A percentile compares a stretch with the other conserved stretches of the same genome.
These are phyloP conservation scores for Colletotrichum plurivorum DNA, from an alignment of 2,329 filamentous ascomycete genomes.

Conservation along the genomic window DNA sequence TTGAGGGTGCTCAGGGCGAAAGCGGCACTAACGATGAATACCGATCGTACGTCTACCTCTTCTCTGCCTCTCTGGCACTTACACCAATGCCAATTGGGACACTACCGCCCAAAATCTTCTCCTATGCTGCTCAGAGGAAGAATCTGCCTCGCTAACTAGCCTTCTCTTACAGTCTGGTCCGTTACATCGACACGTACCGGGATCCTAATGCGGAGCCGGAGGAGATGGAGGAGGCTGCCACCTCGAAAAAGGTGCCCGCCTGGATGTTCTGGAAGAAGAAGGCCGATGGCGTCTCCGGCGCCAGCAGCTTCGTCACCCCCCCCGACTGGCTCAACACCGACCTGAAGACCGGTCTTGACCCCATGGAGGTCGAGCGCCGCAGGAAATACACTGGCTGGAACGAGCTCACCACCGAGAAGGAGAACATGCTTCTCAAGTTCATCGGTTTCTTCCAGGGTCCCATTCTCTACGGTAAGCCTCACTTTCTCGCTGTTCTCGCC, in stretches of 20 bases:
- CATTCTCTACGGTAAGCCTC: conserved; percentile 80
- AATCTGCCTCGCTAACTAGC: not conserved
- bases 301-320: conserved; percentile 62
- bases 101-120: not conserved
- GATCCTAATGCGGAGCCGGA: conserved; percentile 49
- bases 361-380: conserved; percentile 72
- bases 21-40: conserved; percentile 37
- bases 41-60: conserved; percentile 37
- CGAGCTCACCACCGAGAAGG: conserved; percentile 81
- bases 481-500: not conserved
- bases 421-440: conserved; percentile 82
- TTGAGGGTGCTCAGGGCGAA: conserved; percentile 37
- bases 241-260: conserved; percentile 49
- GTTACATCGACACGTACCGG: conserved; percentile 56
- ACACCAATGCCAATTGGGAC: not conserved
- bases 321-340: conserved; percentile 80
- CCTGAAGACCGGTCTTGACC: conserved; percentile 73
- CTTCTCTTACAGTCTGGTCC: conserved; percentile 35
- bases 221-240: conserved; percentile 47
- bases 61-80: not conserved
- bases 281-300: conserved; percentile 43
- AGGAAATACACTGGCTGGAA: conserved; percentile 79
- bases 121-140: not conserved
- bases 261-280: conserved; percentile 54
- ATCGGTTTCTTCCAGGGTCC: conserved; percentile 82